Percentiles rank a stretch among this genome's conserved stretches.
Conservation (phyloP, 2,329 filamentous ascomycete species). For the Calonectria henricotiae region DNA sequence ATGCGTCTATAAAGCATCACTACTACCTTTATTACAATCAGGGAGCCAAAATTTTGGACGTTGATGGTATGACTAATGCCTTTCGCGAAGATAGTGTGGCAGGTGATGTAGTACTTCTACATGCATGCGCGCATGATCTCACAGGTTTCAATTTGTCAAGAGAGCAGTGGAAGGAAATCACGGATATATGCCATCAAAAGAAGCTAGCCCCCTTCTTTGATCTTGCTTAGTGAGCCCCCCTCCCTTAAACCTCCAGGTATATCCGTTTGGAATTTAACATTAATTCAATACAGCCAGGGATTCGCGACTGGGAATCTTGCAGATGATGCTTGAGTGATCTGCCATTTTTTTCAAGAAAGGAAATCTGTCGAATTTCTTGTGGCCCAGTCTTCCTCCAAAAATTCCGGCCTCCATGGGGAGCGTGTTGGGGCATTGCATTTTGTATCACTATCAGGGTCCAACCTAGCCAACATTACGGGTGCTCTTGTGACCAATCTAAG, state of each 20-base stretch:
- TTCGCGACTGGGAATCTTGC: conserved; percentile 57
- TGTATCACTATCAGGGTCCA: neutral
- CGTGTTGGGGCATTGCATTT: conserved; percentile 53
- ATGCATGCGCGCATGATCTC: conserved; percentile 61
- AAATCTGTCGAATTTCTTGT: conserved; percentile 48
- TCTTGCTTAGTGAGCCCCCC: conserved; percentile 51
- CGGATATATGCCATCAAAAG: conserved; percentile 52
- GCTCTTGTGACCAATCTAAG: neutral
- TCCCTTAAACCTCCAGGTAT: too few relatives aligned
- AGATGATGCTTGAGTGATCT: conserved; percentile 57
- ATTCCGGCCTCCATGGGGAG: conserved; percentile 60
- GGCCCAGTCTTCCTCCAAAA: conserved; percentile 59
- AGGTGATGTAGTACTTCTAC: conserved; percentile 58
- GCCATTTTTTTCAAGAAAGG: conserved; percentile 47
- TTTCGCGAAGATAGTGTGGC: conserved; percentile 48
- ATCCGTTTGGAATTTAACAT: neutral
- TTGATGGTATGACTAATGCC: conserved; percentile 51
- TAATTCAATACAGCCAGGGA: conserved; percentile 50
- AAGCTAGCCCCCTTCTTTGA: conserved; percentile 58
- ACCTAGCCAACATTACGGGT: neutral
- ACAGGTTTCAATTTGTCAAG: conserved; percentile 57
- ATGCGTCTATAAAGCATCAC: conserved; percentile 40
- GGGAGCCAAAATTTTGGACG: conserved; percentile 50
- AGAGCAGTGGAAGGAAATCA: conserved; percentile 57
- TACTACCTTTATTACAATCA: conserved; percentile 56